phyloP scores from a whole-genome alignment of 2,329 filamentous ascomycete genomes.

The Nemania sp. region DNA sequence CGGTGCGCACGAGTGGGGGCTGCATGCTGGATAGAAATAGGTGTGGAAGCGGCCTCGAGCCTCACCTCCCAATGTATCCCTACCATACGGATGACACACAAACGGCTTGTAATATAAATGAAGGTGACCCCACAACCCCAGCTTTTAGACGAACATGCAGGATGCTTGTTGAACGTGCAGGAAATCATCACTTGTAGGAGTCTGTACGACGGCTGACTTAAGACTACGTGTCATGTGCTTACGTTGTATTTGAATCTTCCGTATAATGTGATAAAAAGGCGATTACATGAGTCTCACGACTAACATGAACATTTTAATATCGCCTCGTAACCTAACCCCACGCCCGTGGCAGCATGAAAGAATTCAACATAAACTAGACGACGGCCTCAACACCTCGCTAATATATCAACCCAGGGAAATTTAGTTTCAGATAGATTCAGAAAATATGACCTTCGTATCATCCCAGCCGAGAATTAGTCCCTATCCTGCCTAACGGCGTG shows the following conservation, averaged over 20 bases:
- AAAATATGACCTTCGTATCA: slow-evolving; percentile 29
- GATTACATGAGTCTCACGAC: background rate
- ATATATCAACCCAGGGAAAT: slow-evolving; percentile 11
- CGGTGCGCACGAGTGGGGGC: background rate
- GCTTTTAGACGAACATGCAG: background rate
- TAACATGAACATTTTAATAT: background rate
- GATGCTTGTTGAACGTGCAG: background rate
- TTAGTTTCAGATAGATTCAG: background rate
- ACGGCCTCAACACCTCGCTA: slow-evolving; percentile 40
- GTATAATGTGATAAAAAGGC: background rate
- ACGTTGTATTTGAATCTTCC: background rate
- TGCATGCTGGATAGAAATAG: background rate
- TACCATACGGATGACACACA: background rate
- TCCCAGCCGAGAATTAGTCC: slow-evolving; percentile 45
- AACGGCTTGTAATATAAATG: background rate
- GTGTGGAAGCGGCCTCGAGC: background rate
- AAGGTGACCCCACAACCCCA: background rate
- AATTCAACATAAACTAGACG: slow-evolving; percentile 10
- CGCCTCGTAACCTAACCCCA: background rate
- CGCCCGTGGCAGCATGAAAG: background rate
- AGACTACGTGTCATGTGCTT: background rate
- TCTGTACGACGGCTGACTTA: background rate
- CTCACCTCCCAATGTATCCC: background rate
- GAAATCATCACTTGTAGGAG: background rate
- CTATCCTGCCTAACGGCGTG: slow-evolving; percentile 57